Evolutionary conservation across 2,329 filamentous ascomycete species (phyloP).

Genomic region (Fusarium sp.): DNA sequence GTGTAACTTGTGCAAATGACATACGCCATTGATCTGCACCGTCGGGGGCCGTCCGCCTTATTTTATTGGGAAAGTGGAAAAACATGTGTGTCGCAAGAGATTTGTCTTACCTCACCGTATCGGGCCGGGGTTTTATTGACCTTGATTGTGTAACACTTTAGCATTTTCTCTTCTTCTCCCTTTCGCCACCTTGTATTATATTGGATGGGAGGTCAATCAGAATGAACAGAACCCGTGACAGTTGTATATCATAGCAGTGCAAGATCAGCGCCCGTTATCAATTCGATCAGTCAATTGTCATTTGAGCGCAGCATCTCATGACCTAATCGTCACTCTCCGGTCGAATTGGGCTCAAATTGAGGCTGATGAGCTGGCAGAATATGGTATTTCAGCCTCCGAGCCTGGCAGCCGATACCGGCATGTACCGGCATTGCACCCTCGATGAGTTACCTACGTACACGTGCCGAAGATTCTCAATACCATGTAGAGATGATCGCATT

Average conservation of each 20-base stretch:
- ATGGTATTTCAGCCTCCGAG: no score
- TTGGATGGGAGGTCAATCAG: no score
- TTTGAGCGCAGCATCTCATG: neutral
- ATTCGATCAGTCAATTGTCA: neutral
- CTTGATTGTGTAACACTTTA: no score
- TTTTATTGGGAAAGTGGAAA: neutral
- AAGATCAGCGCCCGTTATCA: neutral
- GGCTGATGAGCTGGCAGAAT: neutral
- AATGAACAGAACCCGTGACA: neutral
- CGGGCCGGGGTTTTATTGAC: neutral
- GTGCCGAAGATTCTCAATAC: no score
- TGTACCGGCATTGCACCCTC: no score
- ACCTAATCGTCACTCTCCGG: neutral
- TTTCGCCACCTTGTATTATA: no score
- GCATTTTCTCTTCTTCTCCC: no score
- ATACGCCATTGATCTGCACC: neutral
- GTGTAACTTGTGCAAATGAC: neutral
- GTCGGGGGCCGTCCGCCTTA: neutral
- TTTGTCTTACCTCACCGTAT: neutral
- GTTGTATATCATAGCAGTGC: neutral
- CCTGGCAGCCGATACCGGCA: no score
- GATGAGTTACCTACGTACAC: no score
- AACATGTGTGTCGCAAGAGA: neutral
- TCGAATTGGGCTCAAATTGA: neutral
- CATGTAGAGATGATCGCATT: no score